phyloP scores from a whole-genome alignment of 2,329 filamentous ascomycete species.

The Dactylella cylindrospora region DNA sequence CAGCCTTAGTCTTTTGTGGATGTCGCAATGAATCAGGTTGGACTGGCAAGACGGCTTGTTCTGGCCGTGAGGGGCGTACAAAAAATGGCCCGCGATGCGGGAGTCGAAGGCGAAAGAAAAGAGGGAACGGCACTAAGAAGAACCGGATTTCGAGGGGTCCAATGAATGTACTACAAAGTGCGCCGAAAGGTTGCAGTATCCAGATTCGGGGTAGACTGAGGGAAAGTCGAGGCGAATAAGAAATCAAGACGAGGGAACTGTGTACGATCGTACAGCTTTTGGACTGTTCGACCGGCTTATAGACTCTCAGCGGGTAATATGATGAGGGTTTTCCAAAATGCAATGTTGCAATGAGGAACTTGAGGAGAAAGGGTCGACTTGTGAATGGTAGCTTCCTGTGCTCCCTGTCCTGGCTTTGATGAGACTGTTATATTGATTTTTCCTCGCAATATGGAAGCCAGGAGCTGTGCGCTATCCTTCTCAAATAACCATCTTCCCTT shows the following conservation, averaged over 20 bases:
- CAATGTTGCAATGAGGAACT: conserved; percentile 15
- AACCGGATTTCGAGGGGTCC: conserved; percentile 14
- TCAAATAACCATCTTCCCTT: conserved; percentile 16
- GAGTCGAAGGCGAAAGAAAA: no score
- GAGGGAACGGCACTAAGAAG: not conserved
- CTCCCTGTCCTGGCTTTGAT: conserved; percentile 22
- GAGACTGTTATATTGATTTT: conserved; percentile 21
- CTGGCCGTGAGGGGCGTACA: no score
- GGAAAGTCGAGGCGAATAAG: conserved; percentile 2
- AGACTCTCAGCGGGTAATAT: no score
- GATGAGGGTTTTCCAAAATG: no score
- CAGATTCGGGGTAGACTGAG: conserved; percentile 8
- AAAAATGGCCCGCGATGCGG: no score
- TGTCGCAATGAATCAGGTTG: no score
- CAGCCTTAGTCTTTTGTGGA: no score
- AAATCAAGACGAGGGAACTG: conserved; percentile 23
- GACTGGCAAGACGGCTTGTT: no score
- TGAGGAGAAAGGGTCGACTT: conserved; percentile 1
- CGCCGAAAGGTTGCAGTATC: conserved; percentile 15
- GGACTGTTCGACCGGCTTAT: not conserved
- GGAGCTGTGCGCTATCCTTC: conserved; percentile 20
- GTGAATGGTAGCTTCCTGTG: conserved; percentile 18
- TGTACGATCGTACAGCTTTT: conserved; percentile 35
- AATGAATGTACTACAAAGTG: conserved; percentile 11
- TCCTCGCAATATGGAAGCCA: conserved; percentile 6